Evolutionary conservation across 2,329 filamentous ascomycete species (phyloP), one percentile per base, ranked within the genome.

Genomic region (Cadophora malorum): DNA sequence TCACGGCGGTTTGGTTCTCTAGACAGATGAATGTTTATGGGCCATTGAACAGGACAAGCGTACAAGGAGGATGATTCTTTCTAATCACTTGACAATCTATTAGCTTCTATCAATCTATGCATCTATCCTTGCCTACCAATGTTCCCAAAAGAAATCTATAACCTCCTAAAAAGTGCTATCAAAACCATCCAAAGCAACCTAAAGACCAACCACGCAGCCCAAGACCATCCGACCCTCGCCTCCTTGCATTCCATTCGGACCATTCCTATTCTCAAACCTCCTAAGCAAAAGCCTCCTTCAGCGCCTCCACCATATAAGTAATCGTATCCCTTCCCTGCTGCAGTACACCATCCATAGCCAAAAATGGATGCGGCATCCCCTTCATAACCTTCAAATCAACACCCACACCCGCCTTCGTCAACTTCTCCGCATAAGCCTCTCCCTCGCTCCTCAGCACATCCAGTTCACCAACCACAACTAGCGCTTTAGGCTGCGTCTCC

Each of bases 401-500:
- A n/a, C 73, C 59, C 0, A 85, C 83, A 0, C 85, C 85, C 1
- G 81, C 81, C 1, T 78, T 76, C 16, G 71, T 70, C 66, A 88
- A 72, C 72, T 83, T 85, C 69, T 79, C 75, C 3, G 80, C 85
- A 75, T 86, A 86, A 67, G 81, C 77, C 73, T 83, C 80, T 0
- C 84, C 86, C 71, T 89, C 86, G 8, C 80, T 80, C 12, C 85
- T 79, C 68, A 88, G 75, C n/a, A 88, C 83, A 73, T 88, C 86
- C 52, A 88, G 70, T 69, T 85, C 85, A 0, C 84, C 85, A 0
- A 87, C 80, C 67, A 87, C 83, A 4, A 88, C 77, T 52, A 84
- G 74, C 0, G 86, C 84, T 1, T 80, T 79, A 0, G 86, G 86
- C 63, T 87, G 76, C 62, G 78, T 76, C 1, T 79, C 76, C 82